Percentiles rank a stretch among this genome's conserved stretches.
These are phyloP conservation scores for Cryphonectria nitschkei DNA, from an alignment of 2,329 filamentous ascomycete genomes.

Conservation along the genomic window DNA sequence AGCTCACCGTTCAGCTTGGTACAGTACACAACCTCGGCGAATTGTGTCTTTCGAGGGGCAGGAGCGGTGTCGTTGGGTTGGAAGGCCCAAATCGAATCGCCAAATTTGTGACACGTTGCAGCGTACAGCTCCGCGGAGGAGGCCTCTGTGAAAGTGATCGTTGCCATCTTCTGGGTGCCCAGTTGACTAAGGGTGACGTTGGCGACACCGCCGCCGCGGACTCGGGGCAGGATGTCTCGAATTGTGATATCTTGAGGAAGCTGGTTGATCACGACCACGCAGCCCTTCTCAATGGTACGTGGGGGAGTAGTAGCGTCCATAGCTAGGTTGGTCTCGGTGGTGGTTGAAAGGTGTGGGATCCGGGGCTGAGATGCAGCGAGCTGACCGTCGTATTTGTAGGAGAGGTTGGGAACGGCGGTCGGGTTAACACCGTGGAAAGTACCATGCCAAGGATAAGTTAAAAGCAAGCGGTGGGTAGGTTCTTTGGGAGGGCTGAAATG, in stretches of 20 bases:
- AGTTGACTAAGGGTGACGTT: not conserved
- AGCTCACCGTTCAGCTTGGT: not conserved
- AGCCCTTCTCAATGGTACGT: not conserved
- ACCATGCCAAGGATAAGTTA: not conserved
- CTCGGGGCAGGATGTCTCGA: slow-evolving; percentile 14
- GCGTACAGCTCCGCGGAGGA: not conserved
- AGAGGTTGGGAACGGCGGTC: not conserved
- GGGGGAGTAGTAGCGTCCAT: not conserved
- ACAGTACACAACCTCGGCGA: not conserved
- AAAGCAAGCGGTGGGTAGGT: not conserved
- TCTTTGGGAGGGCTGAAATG: not conserved
- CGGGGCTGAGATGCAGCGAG: not conserved
- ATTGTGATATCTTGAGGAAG: not conserved
- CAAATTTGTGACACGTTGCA: not conserved
- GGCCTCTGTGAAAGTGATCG: slow-evolving; percentile 20
- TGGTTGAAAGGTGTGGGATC: not conserved
- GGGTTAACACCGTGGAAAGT: not conserved
- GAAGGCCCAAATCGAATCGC: not conserved
- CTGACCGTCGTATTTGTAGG: not conserved
- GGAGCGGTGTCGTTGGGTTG: not conserved
- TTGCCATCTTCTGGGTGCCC: not conserved
- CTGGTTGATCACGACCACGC: not conserved
- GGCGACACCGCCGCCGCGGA: slow-evolving; percentile 13
- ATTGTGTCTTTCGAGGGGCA: not conserved
- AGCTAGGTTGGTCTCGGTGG: not conserved